Evolutionary conservation across 352 stramenopile genomes (phyloP).

Genomic region (Phytophthora pistaciae): DNA sequence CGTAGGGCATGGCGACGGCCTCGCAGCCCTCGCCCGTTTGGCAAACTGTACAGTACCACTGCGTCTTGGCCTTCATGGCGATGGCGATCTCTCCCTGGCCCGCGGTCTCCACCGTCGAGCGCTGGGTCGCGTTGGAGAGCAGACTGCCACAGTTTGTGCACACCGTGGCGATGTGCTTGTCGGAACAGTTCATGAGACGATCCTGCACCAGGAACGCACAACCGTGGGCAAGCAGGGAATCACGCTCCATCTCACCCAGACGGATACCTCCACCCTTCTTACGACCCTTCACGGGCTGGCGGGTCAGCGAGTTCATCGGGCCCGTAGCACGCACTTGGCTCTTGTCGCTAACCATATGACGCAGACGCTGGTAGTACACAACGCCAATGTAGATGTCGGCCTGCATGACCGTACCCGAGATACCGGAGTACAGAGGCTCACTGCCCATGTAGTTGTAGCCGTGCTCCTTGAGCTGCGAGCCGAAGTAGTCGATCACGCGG

Average conservation of each 20-base stretch:
- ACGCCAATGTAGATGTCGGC: constrained; percentile 99
- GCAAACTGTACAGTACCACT: constrained; percentile 89
- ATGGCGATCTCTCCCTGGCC: constrained; percentile 86
- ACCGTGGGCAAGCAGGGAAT: constrained; percentile 98
- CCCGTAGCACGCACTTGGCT: constrained; percentile 98
- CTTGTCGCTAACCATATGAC: constrained; percentile 99
- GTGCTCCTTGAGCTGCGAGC: constrained; percentile 96
- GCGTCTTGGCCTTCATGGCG: constrained; percentile 89
- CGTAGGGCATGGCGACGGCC: constrained; percentile 98
- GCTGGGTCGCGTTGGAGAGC: constrained; percentile 89
- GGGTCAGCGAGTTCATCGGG: constrained; percentile 98
- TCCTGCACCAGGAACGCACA: constrained; percentile 97
- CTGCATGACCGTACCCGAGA: constrained; percentile 98
- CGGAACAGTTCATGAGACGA: constrained; percentile 98
- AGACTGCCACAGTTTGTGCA: constrained; percentile 94
- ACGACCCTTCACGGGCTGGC: constrained; percentile 99
- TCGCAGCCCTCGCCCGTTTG: constrained; percentile 92
- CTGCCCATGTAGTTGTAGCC: constrained; percentile 99
- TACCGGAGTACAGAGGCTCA: constrained; percentile 99
- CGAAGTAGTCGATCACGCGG: constrained; percentile 99
- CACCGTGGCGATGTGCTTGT: constrained; percentile 98
- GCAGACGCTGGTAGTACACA: constrained; percentile 99
- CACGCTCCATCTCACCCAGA: constrained; percentile 99
- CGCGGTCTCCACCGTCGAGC: constrained; percentile 80
- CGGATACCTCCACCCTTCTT: constrained; percentile 99